Percentiles rank a stretch among this genome's conserved stretches.
Evolutionary conservation across 352 stramenopile genomes (phyloP).

Genomic region (Globisporangium nodosum): DNA sequence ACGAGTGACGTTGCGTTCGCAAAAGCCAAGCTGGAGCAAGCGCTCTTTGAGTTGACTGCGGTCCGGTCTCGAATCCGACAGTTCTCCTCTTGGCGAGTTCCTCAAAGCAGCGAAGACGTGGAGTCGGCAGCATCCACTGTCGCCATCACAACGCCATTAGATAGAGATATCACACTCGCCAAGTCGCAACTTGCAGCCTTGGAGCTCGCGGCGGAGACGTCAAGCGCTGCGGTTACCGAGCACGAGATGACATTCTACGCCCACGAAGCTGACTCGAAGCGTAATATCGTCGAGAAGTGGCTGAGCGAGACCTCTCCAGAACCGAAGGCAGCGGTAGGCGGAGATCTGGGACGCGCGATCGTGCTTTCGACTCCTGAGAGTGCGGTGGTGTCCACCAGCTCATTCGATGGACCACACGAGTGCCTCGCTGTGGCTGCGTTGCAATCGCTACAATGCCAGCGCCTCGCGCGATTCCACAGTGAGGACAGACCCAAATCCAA

Average conservation of each 20-base stretch:
- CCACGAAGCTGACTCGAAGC: conserved; percentile 37
- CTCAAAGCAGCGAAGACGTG: not conserved
- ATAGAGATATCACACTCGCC: conserved; percentile 24
- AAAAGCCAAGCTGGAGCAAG: conserved; percentile 6
- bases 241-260: conserved; percentile 69
- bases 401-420: conserved; percentile 13
- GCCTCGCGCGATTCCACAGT: conserved; percentile 35
- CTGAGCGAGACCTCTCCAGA: conserved; percentile 35
- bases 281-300: conserved; percentile 67
- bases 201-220: conserved; percentile 30
- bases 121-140: not conserved
- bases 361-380: conserved; percentile 21
- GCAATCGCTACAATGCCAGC: conserved; percentile 33
- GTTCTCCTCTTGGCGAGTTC: conserved; percentile 1
- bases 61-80: not conserved
- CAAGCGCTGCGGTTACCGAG: conserved; percentile 21
- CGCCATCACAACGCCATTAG: conserved; percentile 9
- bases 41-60: not conserved
- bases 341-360: conserved; percentile 27
- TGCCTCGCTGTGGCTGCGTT: conserved; percentile 19
- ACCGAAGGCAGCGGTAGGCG: conserved; percentile 8
- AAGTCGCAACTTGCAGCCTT: conserved; percentile 34
- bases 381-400: conserved; percentile 5
- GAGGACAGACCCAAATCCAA: conserved; percentile 15
- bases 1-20: not conserved